A percentile compares a stretch with the other conserved stretches of the same genome.
Evolutionary conservation across 176 grass and related monocot species (phyloP).

Genomic region (Raddia guianensis): DNA sequence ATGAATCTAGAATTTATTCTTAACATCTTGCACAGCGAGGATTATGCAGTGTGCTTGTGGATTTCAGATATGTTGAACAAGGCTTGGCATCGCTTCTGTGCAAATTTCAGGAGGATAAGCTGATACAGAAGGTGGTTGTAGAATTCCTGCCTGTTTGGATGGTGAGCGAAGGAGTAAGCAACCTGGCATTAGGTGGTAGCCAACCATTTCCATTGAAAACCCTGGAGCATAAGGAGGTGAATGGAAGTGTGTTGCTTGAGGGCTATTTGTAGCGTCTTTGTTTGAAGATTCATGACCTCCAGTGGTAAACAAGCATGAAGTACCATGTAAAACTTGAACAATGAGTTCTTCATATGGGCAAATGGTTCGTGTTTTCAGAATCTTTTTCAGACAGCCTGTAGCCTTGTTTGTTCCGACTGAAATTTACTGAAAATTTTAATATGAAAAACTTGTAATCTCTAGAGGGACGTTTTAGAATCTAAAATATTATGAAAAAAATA

Average conservation of each 20-base stretch:
- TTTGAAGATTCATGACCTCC: background rate
- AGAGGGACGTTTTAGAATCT: too few species aligned
- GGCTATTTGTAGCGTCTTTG: conserved; percentile 57
- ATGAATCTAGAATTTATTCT: conserved; percentile 64
- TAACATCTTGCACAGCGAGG: conserved; percentile 48
- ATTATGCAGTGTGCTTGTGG: conserved; percentile 69
- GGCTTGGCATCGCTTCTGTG: conserved; percentile 51
- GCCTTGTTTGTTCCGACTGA: too few species aligned
- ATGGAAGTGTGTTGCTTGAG: conserved; percentile 61
- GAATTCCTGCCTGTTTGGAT: conserved; percentile 65
- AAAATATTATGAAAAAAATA: too few species aligned
- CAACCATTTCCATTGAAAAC: conserved; percentile 61
- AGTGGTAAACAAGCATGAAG: background rate
- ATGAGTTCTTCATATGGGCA: background rate
- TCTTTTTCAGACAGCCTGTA: too few species aligned
- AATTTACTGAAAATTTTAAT: too few species aligned
- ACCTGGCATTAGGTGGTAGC: conserved; percentile 48
- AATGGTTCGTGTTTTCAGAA: background rate
- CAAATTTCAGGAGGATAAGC: conserved; percentile 53
- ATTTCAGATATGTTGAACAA: conserved; percentile 56
- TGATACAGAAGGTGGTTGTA: conserved; percentile 83
- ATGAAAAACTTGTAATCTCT: too few species aligned
- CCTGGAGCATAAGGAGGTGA: conserved; percentile 46
- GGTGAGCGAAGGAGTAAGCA: conserved; percentile 26
- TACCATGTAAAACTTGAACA: too few species aligned